phyloP scores from a whole-genome alignment of 805 yeast species.

The Pichia pseudocactophila region DNA sequence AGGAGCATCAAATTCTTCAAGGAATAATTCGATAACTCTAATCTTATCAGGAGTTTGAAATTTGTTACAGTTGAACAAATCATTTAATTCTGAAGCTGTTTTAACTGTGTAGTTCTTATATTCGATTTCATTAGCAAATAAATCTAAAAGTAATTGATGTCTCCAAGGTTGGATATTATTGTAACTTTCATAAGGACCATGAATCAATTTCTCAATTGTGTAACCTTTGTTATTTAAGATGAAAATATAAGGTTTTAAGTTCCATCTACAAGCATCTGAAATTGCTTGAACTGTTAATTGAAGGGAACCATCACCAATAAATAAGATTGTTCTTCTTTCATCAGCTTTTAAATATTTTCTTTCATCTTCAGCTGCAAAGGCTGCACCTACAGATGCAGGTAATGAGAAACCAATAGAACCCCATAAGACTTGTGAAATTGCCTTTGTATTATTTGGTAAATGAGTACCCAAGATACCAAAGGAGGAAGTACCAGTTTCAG shows the following conservation, averaged over 20 bases:
- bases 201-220: slow-evolving; percentile 68
- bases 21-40: slow-evolving; percentile 59
- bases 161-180: slow-evolving; percentile 65
- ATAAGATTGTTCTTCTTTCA: slow-evolving; percentile 53
- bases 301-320: slow-evolving; percentile 70
- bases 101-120: slow-evolving; percentile 48
- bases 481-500: slow-evolving; percentile 72
- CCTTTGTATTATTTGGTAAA: slow-evolving; percentile 53
- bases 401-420: slow-evolving; percentile 68
- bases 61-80: slow-evolving; percentile 35
- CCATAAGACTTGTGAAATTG: slow-evolving; percentile 70
- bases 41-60: slow-evolving; percentile 51
- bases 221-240: slow-evolving; percentile 66
- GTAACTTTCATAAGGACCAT: slow-evolving; percentile 56
- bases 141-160: slow-evolving; percentile 45
- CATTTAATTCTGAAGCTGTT: slow-evolving; percentile 50
- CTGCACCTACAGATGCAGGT: slow-evolving; percentile 62
- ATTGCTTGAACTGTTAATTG: slow-evolving; percentile 70
- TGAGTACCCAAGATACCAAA: slow-evolving; percentile 60
- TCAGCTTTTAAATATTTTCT: background rate
- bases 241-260: slow-evolving; percentile 57
- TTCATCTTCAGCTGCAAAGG: slow-evolving; percentile 48
- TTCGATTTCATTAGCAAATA: slow-evolving; percentile 48
- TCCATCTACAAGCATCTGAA: slow-evolving; percentile 61
- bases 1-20: slow-evolving; percentile 66